Evolutionary conservation across 331 rosid species (phyloP), one percentile per base, ranked within the genome.

Genomic region (Arachis monticola): DNA sequence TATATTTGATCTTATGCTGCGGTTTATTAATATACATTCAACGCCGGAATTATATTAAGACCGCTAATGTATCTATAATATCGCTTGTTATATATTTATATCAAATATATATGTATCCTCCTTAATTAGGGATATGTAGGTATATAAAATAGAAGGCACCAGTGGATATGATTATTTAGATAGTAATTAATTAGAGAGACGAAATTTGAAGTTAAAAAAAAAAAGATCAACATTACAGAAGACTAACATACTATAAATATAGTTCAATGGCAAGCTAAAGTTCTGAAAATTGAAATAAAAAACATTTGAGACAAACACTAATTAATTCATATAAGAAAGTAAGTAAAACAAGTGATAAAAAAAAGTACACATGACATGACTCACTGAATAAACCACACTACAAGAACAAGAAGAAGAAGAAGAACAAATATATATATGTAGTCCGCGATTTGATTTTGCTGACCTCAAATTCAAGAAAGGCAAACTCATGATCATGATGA

Each of bases 361-460:
- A 10, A 10, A 41, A 60, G 5, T 38, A 38, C 41, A 38, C 5
- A 38, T 38, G 41, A 38, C 41, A 27, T 27, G 30, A 27, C 30
- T 27, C 5, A 5, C 4, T 38, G 41, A 38, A 38, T 38, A 38
- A 38, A 38, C 41, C 41, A 38, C 41, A 38, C 41, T 38, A 38
- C 5, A 38, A 38, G 4, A 5, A 4, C 5, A 35, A 57, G 51
- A 9, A 22, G 3, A 67, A 47, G 31, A 11, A 40, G 72, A 12
- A 50, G 12, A 44, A 61, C 5, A 30, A 8, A 65, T 57, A 22
- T 30, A 60, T 5, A 69, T 27, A 27, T 27, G 40, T 38, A 38
- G 42, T 64, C 51, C 80, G 64, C 42, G 77, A 64, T 70, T 27
- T 76, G 77, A 64, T 64, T 40, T 76, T 55, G 27, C 85, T 81